Evolutionary conservation across 371 early-diverging fungal species (phyloP), one percentile per base, ranked within the genome.

Genomic region (Mucor racemosus): DNA sequence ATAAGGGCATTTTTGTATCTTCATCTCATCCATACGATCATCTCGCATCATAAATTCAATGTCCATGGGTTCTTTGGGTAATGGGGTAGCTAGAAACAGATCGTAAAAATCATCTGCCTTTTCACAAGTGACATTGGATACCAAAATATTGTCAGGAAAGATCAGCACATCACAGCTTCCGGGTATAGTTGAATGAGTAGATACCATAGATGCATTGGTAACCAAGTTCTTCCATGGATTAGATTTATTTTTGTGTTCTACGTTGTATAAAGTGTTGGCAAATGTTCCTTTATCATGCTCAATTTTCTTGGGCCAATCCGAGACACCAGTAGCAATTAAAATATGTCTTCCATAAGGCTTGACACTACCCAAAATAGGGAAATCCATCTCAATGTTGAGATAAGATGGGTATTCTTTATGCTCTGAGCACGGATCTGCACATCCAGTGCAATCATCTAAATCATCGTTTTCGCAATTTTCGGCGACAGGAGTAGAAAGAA

Each of bases 291-390:
- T 67, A 8, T 76, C 79, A 0, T 82, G 77, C 36, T 88, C 86
- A 42, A 91, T 78, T 11, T 75, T 57, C 21, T 79, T 78, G 0
- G 76, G 73, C 91, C 92, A 90, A 26, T 80, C 81, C 0, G 84
- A 78, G n/a, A 67, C 61, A 4, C 90, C 91, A 0, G 84, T 88
- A n/a, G 84, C 73, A 63, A 89, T 83, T 56, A 90, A 66, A 56
- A 90, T 76, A 67, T 91, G 91, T 42, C 87, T 79, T 15, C 76
- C 76, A 67, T 91, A 90, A 19, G 91, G 90, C 46, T 88, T 90
- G 33, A 87, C 81, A 10, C 90, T 77, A 33, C 84, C 78, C 9
- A 84, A 62, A 34, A 91, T 73, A 1, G 85, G 81, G 1, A 72
- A 57, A 7, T 78, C 79, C 7, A 68, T 60, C 35, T 90, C 89